A percentile compares a stretch with the other conserved stretches of the same genome.
phyloP scores from a whole-genome alignment of 1,284 basidiomycete genomes.

The Blastosporella zonata region DNA sequence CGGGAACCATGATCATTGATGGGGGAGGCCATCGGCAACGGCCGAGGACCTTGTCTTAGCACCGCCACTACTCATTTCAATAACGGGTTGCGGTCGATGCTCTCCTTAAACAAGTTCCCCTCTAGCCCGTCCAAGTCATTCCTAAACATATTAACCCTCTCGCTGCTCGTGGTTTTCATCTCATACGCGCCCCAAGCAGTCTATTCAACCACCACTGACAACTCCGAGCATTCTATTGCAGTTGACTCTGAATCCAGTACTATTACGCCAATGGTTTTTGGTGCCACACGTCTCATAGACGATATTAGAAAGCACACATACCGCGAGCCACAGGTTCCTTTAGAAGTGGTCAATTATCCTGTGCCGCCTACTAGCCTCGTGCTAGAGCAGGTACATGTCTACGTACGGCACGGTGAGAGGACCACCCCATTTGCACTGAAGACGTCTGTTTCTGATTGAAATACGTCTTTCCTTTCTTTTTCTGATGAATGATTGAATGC shows the following conservation, averaged over 20 bases:
- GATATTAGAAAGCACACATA: conserved; percentile 18
- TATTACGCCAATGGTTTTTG: conserved; percentile 9
- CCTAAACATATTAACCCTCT: background rate
- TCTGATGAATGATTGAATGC: background rate
- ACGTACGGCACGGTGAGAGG: conserved; percentile 70
- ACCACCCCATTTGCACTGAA: background rate
- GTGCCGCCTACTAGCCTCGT: conserved; percentile 51
- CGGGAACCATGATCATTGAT: background rate
- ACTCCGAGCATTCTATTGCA: background rate
- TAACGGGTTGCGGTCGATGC: background rate
- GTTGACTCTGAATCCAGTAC: background rate
- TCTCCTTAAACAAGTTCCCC: background rate
- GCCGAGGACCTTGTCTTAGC: background rate
- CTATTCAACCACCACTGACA: background rate
- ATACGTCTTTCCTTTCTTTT: background rate
- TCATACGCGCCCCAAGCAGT: background rate
- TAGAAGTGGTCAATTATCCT: conserved; percentile 63
- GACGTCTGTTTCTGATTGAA: background rate
- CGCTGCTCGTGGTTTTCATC: background rate
- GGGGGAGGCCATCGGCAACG: background rate
- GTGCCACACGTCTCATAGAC: conserved; percentile 5
- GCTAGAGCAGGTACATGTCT: conserved; percentile 72
- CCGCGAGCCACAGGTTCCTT: conserved; percentile 37
- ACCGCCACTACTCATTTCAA: background rate
- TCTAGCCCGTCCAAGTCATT: background rate